Evolutionary conservation across 1,284 basidiomycete genomes (phyloP), one percentile per base, ranked within the genome.

Genomic region (Vanrija sp.): DNA sequence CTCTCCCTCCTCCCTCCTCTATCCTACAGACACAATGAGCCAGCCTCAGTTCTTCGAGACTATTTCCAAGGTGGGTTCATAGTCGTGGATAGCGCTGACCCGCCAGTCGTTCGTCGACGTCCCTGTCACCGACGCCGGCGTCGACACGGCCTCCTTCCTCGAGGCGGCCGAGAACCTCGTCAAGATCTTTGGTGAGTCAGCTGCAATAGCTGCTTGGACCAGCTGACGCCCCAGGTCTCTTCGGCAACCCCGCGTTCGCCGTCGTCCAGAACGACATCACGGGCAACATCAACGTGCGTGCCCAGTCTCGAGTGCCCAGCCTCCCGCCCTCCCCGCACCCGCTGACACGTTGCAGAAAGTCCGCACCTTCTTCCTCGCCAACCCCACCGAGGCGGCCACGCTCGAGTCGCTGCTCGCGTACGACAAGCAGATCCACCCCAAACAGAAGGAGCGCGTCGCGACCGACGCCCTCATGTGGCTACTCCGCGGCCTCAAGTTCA

Each of bases 391-490:
- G 61, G 91, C 87, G 2, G 75, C 77, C 31, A 97, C 95, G 2
- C 83, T 99, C 38, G 89, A 98, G 75, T 78, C 81, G 52, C 83
- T 99, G 36, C 85, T 96, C 9, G 82, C 82, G 67, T 87, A 88
- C 68, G 96, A 98, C 77, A 85, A 88, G 72, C 80, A 79, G 24
- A 52, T 49, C n/a, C 46, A 63, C 45, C 47, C 65, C 27, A 67
- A 65, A 42, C 86, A 90, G 74, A 92, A 94, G 80, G 91, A 93
- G 76, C 51, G 66, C 16, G 57, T 66, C 0, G 91, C 94, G 4
- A 96, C 93, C 0, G 87, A 96, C 65, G 93, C 90, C 16, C 81
- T 98, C 51, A 79, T 97, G 76, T 98, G 94, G 95, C 82, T 98
- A 46, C 79, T 89, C 49, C 84, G 92, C 36, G 95, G 92, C 4